These are phyloP conservation scores for Amphichorda felina DNA, from an alignment of 2,329 filamentous ascomycete species.

Conservation along the genomic window DNA sequence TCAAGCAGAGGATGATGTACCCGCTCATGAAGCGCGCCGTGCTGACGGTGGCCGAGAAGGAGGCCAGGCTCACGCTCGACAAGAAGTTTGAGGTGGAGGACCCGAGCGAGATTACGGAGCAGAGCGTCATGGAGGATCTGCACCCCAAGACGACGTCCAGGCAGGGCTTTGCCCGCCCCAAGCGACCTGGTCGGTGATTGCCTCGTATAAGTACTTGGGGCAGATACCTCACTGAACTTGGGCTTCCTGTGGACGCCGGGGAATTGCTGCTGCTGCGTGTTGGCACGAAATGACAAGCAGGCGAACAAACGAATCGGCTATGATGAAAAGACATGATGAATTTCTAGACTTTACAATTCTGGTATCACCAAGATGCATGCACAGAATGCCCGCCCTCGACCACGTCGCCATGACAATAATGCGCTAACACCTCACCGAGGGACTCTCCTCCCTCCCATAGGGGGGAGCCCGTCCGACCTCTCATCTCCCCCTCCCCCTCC, in stretches of 20 bases:
- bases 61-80: conserved; percentile 53
- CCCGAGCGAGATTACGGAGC: conserved; percentile 58
- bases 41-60: conserved; percentile 49
- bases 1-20: conserved; percentile 81
- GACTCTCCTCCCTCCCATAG: conserved; percentile 9
- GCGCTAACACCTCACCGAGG: too few relatives aligned
- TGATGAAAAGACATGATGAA: conserved; percentile 1
- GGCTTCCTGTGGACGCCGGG: neutral
- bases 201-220: neutral
- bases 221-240: too few relatives aligned
- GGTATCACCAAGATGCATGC: conserved; percentile 15
- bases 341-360: conserved; percentile 9
- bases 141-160: conserved; percentile 55
- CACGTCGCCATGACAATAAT: too few relatives aligned
- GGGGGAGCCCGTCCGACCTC: conserved; percentile 4
- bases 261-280: neutral
- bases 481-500: neutral
- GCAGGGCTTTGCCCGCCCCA: conserved; percentile 64
- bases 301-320: too few relatives aligned
- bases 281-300: too few relatives aligned
- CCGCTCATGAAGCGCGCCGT: conserved; percentile 59
- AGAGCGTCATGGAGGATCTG: conserved; percentile 52
- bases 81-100: conserved; percentile 62
- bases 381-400: conserved; percentile 8
- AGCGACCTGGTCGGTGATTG: conserved; percentile 57